These are phyloP conservation scores for Silene latifolia DNA, from an alignment of 148 eudicot species.

Conservation along the genomic window DNA sequence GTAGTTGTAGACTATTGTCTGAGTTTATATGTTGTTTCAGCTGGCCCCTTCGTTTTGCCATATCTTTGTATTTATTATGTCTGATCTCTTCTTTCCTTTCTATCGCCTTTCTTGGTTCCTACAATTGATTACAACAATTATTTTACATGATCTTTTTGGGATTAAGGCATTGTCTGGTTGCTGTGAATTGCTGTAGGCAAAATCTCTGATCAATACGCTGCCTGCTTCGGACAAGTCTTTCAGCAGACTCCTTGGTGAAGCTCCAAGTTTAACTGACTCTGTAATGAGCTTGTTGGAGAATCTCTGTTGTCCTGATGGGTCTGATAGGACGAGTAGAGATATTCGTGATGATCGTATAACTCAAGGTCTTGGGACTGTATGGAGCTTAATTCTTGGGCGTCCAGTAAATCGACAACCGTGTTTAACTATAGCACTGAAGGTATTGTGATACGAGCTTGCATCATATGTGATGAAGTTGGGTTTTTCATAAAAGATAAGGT, in stretches of 20 bases:
- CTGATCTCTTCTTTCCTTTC: background rate
- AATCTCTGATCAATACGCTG: conserved; percentile 65
- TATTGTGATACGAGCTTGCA: conserved; percentile 24
- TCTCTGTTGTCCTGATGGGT: conserved; percentile 53
- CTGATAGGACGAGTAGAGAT: conserved; percentile 41
- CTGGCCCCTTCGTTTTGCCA: background rate
- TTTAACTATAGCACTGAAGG: conserved; percentile 86
- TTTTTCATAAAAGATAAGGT: background rate
- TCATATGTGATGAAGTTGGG: conserved; percentile 1
- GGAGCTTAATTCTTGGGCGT: conserved; percentile 89
- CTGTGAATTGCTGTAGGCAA: conserved; percentile 47
- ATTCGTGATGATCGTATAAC: conserved; percentile 82
- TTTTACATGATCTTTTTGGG: background rate
- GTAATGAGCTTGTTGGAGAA: conserved; percentile 59
- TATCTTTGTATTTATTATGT: background rate
- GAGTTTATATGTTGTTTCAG: background rate
- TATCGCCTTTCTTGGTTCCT: background rate
- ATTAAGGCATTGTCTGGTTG: background rate
- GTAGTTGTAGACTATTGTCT: background rate
- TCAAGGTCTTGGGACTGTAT: conserved; percentile 92
- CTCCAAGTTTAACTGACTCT: conserved; percentile 68
- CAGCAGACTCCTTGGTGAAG: conserved; percentile 92
- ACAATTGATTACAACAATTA: background rate
- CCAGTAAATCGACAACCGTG: conserved; percentile 68
- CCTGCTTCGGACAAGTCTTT: conserved; percentile 92